Evolutionary conservation across 345 rosid species (phyloP).

Genomic region (Eucalyptus urophylla): DNA sequence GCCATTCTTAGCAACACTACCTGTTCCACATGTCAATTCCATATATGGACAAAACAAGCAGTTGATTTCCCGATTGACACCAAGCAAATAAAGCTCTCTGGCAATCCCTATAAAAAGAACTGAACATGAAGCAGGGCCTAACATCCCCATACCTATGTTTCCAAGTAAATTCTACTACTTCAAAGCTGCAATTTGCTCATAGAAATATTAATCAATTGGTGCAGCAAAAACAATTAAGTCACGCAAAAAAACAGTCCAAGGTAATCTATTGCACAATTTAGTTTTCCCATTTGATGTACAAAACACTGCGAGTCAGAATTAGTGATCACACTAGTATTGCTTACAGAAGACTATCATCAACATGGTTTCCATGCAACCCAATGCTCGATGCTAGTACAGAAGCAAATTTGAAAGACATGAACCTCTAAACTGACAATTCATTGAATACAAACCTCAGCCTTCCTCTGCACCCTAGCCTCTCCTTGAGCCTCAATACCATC

Average conservation of each 20-base stretch:
- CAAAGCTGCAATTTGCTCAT: neutral
- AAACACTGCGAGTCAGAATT: neutral
- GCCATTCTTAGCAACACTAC: neutral
- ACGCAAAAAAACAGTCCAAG: neutral
- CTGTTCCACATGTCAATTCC: neutral
- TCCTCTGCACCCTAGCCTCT: slow-evolving; percentile 66
- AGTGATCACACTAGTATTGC: neutral
- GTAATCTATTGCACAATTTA: neutral
- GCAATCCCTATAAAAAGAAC: neutral
- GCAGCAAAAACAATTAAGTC: neutral
- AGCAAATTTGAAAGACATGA: neutral
- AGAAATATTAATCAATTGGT: neutral
- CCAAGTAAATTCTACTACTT: neutral
- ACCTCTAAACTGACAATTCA: neutral
- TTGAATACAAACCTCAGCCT: slow-evolving; percentile 55
- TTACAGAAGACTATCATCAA: neutral
- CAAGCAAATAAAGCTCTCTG: neutral
- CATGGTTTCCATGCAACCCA: neutral
- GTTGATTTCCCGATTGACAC: neutral
- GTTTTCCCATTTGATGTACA: neutral
- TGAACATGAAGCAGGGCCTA: neutral
- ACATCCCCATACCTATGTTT: neutral
- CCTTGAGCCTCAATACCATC: slow-evolving; percentile 82
- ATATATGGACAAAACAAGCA: neutral
- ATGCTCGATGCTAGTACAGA: neutral